These are phyloP conservation scores for Juncus inflexus DNA, from an alignment of 176 grass and related monocot species.

Conservation along the genomic window DNA sequence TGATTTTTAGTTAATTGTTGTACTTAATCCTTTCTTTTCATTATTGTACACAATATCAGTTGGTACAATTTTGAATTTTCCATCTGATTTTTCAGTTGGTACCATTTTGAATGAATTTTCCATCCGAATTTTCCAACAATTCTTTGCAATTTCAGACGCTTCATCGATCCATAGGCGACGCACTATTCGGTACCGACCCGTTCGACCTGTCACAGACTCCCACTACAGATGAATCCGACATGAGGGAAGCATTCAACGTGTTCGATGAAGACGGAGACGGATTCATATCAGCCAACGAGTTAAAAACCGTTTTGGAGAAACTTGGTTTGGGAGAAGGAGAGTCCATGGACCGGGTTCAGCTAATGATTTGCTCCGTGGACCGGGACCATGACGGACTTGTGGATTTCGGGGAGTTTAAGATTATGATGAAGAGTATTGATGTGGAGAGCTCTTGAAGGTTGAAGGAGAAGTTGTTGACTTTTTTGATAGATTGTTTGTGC, in stretches of 20 bases:
- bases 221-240: constrained; percentile 15
- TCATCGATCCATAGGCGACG: constrained; percentile 31
- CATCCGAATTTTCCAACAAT: too few relatives aligned
- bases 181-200: constrained; percentile 4
- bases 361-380: constrained; percentile 40
- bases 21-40: too few relatives aligned
- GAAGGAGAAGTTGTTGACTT: not conserved
- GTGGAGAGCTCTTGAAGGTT: constrained; percentile 17
- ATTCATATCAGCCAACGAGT: constrained; percentile 36
- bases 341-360: constrained; percentile 28
- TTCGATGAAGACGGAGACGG: constrained; percentile 39
- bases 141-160: constrained; percentile 6
- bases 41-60: too few relatives aligned
- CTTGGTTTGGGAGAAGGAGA: constrained; percentile 27
- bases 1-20: too few relatives aligned
- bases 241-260: constrained; percentile 38
- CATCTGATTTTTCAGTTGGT: too few relatives aligned
- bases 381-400: constrained; percentile 26
- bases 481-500: not conserved
- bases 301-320: constrained; percentile 32
- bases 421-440: constrained; percentile 36
- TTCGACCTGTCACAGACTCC: not conserved
- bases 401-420: constrained; percentile 34
- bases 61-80: too few relatives aligned
- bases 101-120: too few relatives aligned